Evolutionary conservation across 2,329 filamentous ascomycete species (phyloP), one percentile per base, ranked within the genome.

Genomic region (Diplodia corticola): DNA sequence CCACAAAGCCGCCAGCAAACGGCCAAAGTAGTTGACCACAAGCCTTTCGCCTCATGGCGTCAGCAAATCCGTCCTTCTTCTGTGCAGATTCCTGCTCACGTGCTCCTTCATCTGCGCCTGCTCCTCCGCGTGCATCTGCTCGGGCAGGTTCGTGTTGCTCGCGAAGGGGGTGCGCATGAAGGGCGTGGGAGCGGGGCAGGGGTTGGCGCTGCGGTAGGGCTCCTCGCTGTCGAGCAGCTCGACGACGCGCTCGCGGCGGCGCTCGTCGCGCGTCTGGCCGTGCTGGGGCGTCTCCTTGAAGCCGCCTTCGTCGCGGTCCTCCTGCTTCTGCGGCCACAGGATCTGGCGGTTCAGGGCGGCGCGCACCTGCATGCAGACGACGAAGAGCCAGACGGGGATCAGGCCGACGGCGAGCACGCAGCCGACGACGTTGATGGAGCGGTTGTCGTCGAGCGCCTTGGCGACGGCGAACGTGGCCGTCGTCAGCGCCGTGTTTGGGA

Each of bases 301-400:
- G 0, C 86, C 86, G 50, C 86, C 86, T 70, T 88, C 86, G 30
- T 85, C 83, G 61, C 84, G 80, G 75, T 89, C 86, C 71, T 88
- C 85, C 35, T 89, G 88, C 73, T 89, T 90, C 74, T 88, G 85
- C 5, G 91, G 91, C 90, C 90, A 93, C 1, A 94, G 77, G n/a
- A 95, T 84, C 73, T 92, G 85, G 69, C 82, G 87, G 28, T 82
- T 79, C 65, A 85, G 76, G 12, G 94, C 82, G n/a, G 89, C 89
- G 28, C 85, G 80, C 40, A 92, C 72, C 89, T 94, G 93, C 78
- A 86, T 87, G 3, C 73, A 79, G 65, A 91, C 88, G 6, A 95
- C 88, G 54, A 87, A 81, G 1, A 87, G 71, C 88, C 91, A 95
- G 40, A 88, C 85, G 12, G 88, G 55, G 10, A 94, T 79, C 13